Evolutionary conservation across 306 rosid genomes (phyloP), one percentile per base, ranked within the genome.

Genomic region (Gleditsia sinensis): DNA sequence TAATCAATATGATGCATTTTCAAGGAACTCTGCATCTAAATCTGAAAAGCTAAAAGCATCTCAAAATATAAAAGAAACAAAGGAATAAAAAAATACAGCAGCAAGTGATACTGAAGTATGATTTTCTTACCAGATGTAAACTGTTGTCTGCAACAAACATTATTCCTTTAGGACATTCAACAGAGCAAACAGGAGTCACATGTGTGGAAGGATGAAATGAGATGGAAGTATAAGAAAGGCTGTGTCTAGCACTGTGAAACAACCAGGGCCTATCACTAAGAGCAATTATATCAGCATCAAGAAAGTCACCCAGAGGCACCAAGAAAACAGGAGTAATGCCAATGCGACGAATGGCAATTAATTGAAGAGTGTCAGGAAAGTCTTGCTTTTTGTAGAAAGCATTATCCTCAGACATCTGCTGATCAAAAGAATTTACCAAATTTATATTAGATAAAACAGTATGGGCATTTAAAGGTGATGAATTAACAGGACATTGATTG

Each of bases 271-370:
- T 89, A 77, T 91, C 98, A 84, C 98, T 88, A 48, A 94, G 83
- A 71, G 88, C 91, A 85, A 94, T 86, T 77, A 94, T 74, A 84
- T 91, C 98, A 54, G 90, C 84, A 85, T 94, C 97, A 75, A 94
- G 89, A 4, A 88, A 79, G 76, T 86, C 91, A 78, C 90, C 89
- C 86, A 94, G 74, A 53, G 98, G 92, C 75, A 89, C 91, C 86
- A 94, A 85, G 89, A 91, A 94, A 79, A 94, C 98, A 32, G 98
- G 97, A 61, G 98, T 94, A 71, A 91, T 85, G 77, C 98, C 98
- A 78, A 94, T 91, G 23, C 94, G 98, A 37, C 97, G 91, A 70
- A 80, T 81, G 71, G 97, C 92, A 83, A 94, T 91, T 88, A 94
- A 67, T 77, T 94, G 97, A 83, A 94, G 94, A 63, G 60, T 70